Evolutionary conservation across 2,329 filamentous ascomycete species (phyloP), one percentile per base, ranked within the genome.

Genomic region (Ophiocordyceps australis): DNA sequence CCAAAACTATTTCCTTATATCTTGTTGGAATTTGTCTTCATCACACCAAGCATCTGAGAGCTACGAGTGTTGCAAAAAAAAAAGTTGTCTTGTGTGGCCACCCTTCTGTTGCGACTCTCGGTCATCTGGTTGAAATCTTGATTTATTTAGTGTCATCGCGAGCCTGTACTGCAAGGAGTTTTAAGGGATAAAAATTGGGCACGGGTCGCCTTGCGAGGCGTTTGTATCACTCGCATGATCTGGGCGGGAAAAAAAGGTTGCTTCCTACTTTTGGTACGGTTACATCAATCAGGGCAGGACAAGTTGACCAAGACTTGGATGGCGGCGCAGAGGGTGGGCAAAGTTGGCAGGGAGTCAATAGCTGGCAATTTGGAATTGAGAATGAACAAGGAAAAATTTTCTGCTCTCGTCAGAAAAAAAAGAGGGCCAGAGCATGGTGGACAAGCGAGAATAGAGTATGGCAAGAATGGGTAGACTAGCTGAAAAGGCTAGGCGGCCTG

Each of bases 21-120:
- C 20, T 35, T 30, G 32, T 20, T 35, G 32, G 24, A 44, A 45
- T 43, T 37, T 48, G 57, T 52, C 59, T 58, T 30, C 45, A 57
- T 54, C 40, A 53, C 45, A 17, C 7, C 13, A 10, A 8, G 11
- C 18, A 23, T 23, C 18, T 12, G 15, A 16, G n/a, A 24, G 14
- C 14, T 15, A 12, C 9, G 20, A 17, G 20, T 13, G 5, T 46
- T 53, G 55, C 56, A 56, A 47, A 20, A 17, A 42, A 33, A 38
- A 32, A 31, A 31, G 25, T 20, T 26, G 23, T 35, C 43, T 38
- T 32, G 23, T n/a, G 14, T 36, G 36, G 37, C 40, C 31, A 35
- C 36, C 38, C 39, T 35, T 26, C 13, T 23, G 31, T 38, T 32
- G n/a, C n/a, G n/a, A n/a, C n/a, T n/a, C n/a, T n/a, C n/a, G n/a